Base-by-base conservation (phyloP, 805 yeast genomes). In the Candida arabinofermentans region DNA sequence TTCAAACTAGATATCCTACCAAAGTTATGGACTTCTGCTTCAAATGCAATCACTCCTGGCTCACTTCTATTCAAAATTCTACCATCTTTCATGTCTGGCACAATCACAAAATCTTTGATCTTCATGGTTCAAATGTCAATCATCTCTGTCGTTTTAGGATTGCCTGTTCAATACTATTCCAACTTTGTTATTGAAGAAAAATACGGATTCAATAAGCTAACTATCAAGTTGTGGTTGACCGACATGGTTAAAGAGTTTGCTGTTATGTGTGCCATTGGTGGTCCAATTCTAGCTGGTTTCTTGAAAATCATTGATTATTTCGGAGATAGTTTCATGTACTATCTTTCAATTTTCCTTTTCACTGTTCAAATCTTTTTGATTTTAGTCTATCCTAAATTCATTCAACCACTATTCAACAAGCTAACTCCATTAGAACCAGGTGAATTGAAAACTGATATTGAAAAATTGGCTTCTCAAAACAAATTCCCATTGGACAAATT, bases 361-460 rank as follows among this genome's bases (percentile, higher is more conserved):
- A 71, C 67, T 14, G 77, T 89, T 48, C 96, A 85, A 64, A 69
- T 91, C 40, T 66, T 85, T 42, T 74, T 81, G 40, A 81, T 85
- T 70, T 80, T 93, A 24, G 69, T 91, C 35, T 77, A 73, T 57
- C 98, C 98, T 27, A 80, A 86, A 22, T 72, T 88, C 51, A 90
- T 93, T 54, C 89, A 85, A 69, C 99, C 99, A 4, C 67, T 88
- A 49, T 93, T 93, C 73, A 89, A 93, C 72, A 90, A 86, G 58
- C 79, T 87, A 49, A 83, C 88, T 29, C 96, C 97, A 24, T 75
- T 93, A 51, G 88, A 85, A 53, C 88, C 86, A 36, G 97, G 98
- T 29, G 90, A 88, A 61, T 76, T 93, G 67, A 86, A 86, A 61
- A 65, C 74, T 9, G 79, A 85, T 5, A 88, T 93, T 62, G 95